Conservation (phyloP, 176 grass and related monocot genomes). For the Eleusine coracana region DNA sequence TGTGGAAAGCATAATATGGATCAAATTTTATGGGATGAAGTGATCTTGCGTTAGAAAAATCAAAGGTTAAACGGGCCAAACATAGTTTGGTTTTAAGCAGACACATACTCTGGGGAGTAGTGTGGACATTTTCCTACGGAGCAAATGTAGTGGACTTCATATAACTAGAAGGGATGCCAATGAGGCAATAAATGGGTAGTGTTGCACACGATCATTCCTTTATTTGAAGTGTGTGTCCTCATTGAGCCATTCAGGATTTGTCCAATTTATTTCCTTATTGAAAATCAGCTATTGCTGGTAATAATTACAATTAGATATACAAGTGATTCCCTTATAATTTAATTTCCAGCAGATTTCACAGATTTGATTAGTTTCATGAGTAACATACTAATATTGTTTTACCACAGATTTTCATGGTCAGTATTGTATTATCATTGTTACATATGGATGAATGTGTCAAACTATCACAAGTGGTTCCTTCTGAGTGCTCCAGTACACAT, state of each 20-base stretch:
- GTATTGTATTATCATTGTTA: slow-evolving; percentile 75
- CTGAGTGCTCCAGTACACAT: slow-evolving; percentile 39
- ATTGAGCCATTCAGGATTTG: not conserved
- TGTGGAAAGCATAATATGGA: not conserved
- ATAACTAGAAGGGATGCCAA: not conserved
- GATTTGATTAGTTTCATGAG: not conserved
- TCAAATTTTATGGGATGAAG: not conserved
- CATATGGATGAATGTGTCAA: slow-evolving; percentile 71
- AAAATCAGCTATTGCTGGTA: not conserved
- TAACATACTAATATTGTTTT: not conserved
- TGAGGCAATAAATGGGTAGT: not conserved
- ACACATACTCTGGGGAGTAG: not conserved
- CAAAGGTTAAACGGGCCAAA: not conserved
- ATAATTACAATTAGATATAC: not conserved
- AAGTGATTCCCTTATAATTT: not conserved
- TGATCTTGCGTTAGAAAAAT: not conserved
- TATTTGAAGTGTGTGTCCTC: not conserved
- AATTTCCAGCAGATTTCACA: not conserved
- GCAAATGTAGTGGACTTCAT: not conserved
- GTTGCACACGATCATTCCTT: not conserved
- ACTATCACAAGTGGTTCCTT: slow-evolving; percentile 39
- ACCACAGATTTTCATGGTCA: slow-evolving; percentile 89
- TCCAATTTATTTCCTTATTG: not conserved
- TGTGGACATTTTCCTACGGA: not conserved
- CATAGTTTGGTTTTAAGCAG: not conserved